Evolutionary conservation across 169 alveolate genomes (phyloP).

Genomic region (Ichthyophthirius multifiliis): DNA sequence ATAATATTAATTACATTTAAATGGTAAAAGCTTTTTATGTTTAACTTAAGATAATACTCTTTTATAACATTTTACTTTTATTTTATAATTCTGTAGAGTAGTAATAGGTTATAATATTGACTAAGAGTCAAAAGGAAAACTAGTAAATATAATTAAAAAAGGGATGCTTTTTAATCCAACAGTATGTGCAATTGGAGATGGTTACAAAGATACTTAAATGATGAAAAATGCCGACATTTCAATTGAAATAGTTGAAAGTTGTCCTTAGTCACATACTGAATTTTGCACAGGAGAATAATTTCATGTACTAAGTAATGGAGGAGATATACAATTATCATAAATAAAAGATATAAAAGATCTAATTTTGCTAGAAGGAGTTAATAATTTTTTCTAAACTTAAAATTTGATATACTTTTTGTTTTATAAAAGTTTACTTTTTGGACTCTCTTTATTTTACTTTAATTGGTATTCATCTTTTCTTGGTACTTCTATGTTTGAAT

Average conservation of each 20-base stretch:
- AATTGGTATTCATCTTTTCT: conserved; percentile 38
- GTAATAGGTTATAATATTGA: neutral
- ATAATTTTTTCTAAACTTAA: conserved; percentile 43
- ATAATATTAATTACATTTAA: neutral
- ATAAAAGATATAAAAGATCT: conserved; percentile 50
- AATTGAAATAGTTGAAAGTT: neutral
- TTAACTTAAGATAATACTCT: neutral
- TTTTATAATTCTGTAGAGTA: neutral
- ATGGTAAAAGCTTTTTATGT: neutral
- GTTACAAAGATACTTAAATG: conserved; percentile 84
- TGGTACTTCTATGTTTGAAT: conserved; percentile 25
- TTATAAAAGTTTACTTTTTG: conserved; percentile 47
- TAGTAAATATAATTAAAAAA: neutral
- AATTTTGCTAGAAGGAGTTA: conserved; percentile 53
- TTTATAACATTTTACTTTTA: neutral
- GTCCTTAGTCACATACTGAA: conserved; percentile 37
- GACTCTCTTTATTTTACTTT: conserved; percentile 38
- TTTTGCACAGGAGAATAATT: neutral
- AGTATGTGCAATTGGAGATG: conserved; percentile 86
- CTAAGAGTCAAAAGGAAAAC: neutral
- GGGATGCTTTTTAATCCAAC: conserved; percentile 25
- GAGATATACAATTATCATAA: conserved; percentile 54
- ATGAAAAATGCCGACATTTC: conserved; percentile 80
- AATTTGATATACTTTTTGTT: conserved; percentile 46
- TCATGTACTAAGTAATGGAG: conserved; percentile 31